Evolutionary conservation across 352 stramenopile species (phyloP), one percentile per base, ranked within the genome.

Genomic region (Phytophthora crassamura): DNA sequence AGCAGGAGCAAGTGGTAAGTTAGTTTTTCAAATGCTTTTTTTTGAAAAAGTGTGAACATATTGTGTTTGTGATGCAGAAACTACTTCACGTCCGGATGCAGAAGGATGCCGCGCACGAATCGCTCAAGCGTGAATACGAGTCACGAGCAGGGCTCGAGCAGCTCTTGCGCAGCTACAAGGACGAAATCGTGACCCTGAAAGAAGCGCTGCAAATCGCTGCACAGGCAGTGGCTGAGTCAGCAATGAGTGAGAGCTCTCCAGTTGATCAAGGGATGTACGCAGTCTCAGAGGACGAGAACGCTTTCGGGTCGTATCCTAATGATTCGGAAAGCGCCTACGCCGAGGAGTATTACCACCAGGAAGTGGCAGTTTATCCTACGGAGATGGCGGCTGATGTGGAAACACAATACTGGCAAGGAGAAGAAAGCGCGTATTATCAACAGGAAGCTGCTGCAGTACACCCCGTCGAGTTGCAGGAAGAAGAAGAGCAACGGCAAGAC

Each of bases 121-220:
- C 80, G 4, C 75, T 93, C 15, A 74, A 86, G 43, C 72, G 75
- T 8, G 84, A 93, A 46, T 84, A 84, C 56, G 64, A 79, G 16
- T 89, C 80, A 1, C 79, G 79, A 36, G 57, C 43, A 1, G 68
- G 66, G 0, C 71, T 93, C 4, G 82, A 90, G 43, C 51, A 74
- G 32, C 67, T 89, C 47, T 52, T 91, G 8, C 82, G 84, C 36
- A 61, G 76, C 30, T 93, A 91, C 66, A 91, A 90, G 58, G 79
- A 91, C 49, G 82, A 93, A 22, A 74, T 88, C 16, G 82, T 87
- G 22, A 91, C 81, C 16, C 64, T 93, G 3, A 88, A 89, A 45
- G 85, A 93, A 49, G 85, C 85, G 9, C 75, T 93, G 16, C 74
- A 84, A 41, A 93, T 91, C 41, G 82, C 82, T 16, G 82, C 85